Evolutionary conservation across 2,329 filamentous ascomycete species (phyloP), one percentile per base, ranked within the genome.

Genomic region (Ilyonectria mors-panacis): DNA sequence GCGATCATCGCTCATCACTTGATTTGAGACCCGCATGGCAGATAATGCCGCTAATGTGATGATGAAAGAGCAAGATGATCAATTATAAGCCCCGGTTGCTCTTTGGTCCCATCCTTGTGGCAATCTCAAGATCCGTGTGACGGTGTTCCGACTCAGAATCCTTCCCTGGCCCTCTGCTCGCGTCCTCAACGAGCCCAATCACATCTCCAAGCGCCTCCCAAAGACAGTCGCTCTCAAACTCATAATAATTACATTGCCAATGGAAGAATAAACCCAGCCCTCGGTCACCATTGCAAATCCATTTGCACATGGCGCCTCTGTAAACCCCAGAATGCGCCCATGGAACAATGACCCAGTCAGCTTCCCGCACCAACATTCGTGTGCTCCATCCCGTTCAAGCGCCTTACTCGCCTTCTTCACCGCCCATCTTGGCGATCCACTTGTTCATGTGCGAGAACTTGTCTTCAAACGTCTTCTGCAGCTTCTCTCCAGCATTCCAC

Each of bases 381-480:
- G n/a, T 28, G 12, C 48, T 21, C 21, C 45, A 19, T 54, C 12
- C 15, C 28, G 23, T 26, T 45, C 21, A 28, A 17, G 9, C 45
- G 21, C 4, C 13, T 56, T 71, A 78, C 30, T 78, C 78, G 9
- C 65, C 78, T 63, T 82, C 80, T 1, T 82, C 81, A 21, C 79
- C 80, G 7, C 80, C 80, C 80, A 86, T 84, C 78, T 89, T 89
- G 10, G 83, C 73, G 44, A 90, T 84, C 87, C 87, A 90, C 75
- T 89, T 89, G 71, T 85, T 82, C 85, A 91, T 89, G 65, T 85
- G 82, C 0, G 80, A 79, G 72, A 85, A 91, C 78, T 91, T 90
- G 71, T 90, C 85, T 73, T 89, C 88, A 68, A 88, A 85, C 12
- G 82, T 84, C 68, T 86, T 87, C 76, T 91, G 85, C 57, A 91